Conservation (phyloP, 805 yeast species). For the Candida nemodendra region DNA sequence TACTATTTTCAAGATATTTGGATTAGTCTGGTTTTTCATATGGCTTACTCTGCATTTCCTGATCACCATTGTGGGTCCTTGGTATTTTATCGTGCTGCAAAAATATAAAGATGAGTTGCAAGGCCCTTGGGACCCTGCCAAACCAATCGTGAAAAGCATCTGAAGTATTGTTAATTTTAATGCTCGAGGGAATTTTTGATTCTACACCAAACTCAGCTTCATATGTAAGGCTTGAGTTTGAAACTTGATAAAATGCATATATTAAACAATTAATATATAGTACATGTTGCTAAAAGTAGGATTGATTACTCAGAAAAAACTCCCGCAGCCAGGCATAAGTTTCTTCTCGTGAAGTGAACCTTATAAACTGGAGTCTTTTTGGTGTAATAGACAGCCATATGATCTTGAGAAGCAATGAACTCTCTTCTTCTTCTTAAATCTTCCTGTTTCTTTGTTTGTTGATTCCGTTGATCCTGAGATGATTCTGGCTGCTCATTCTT, state of each 20-base stretch:
- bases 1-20: conserved; percentile 39
- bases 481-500: conserved; percentile 21
- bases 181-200: background rate
- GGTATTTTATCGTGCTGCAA: conserved; percentile 68
- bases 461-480: conserved; percentile 15
- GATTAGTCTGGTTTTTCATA: conserved; percentile 38
- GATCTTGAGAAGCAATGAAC: conserved; percentile 81
- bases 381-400: conserved; percentile 90
- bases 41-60: conserved; percentile 52
- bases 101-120: conserved; percentile 80
- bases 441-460: conserved; percentile 30
- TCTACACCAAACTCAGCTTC: no score
- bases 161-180: conserved; percentile 2
- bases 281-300: background rate
- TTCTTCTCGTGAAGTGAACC: conserved; percentile 87
- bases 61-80: conserved; percentile 60
- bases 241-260: no score
- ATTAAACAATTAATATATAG: conserved; percentile 1
- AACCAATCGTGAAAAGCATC: conserved; percentile 52
- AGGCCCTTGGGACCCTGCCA: conserved; percentile 93
- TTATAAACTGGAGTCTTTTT: conserved; percentile 92
- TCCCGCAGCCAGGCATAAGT: conserved; percentile 91
- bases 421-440: conserved; percentile 61
- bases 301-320: conserved; percentile 53
- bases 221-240: no score